Conservation (phyloP, 495 filamentous ascomycete species). For the Glarea lozoyensis region DNA sequence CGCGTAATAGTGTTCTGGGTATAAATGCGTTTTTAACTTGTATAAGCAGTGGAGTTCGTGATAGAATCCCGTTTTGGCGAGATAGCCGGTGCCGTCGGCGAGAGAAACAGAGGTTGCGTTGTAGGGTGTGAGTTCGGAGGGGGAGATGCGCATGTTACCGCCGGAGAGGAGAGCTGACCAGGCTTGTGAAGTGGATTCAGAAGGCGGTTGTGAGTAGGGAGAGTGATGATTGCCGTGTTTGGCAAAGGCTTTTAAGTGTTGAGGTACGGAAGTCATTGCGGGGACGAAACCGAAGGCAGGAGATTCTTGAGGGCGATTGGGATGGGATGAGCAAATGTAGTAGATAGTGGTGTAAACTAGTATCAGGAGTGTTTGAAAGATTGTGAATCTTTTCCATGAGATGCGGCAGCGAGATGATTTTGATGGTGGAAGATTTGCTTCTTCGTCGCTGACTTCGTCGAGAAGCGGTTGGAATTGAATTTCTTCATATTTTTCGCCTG, state of each 20-base stretch:
- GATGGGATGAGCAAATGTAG: not conserved
- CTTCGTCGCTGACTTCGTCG: not conserved
- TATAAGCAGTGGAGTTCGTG: not conserved
- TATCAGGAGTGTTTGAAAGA: not conserved
- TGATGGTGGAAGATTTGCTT: not conserved
- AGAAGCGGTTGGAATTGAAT: not conserved
- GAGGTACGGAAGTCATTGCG: not conserved
- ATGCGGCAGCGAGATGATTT: too few relatives aligned
- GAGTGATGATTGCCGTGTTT: not conserved
- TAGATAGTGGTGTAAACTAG: not conserved
- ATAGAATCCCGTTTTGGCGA: not conserved
- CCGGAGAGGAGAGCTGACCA: not conserved
- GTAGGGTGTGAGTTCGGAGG: not conserved
- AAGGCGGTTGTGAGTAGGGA: not conserved
- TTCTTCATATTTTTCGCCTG: not conserved
- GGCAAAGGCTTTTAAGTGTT: not conserved
- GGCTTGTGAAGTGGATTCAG: not conserved
- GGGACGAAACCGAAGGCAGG: not conserved
- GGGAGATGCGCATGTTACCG: not conserved
- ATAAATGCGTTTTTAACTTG: not conserved
- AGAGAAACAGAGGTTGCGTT: not conserved
- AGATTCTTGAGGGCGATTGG: not conserved
- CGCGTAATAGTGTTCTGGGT: not conserved
- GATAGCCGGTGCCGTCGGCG: not conserved
- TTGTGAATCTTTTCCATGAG: too few relatives aligned